A percentile compares a stretch with the other conserved stretches of the same genome.
Evolutionary conservation across 352 stramenopile species (phyloP).

Genomic region (Pythium plurisporium): DNA sequence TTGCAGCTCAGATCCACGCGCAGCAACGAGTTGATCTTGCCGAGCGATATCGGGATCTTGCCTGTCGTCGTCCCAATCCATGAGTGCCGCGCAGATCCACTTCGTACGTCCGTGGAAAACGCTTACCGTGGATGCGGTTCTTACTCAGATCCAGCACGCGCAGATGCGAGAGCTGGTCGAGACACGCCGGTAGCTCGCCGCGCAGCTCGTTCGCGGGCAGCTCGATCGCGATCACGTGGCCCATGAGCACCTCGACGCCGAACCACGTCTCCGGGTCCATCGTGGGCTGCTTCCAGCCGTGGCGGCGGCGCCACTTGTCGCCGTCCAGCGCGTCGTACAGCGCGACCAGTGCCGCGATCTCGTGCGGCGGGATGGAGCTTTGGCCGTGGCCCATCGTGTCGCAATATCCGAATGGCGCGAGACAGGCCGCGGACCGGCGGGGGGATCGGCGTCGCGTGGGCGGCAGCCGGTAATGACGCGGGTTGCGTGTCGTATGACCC

Average conservation of each 20-base stretch:
- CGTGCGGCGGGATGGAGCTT: constrained; percentile 66
- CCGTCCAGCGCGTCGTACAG: constrained; percentile 67
- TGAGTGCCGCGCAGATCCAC: not conserved
- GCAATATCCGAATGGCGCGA: not conserved
- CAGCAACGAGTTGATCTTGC: constrained; percentile 46
- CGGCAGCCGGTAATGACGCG: too few relatives aligned
- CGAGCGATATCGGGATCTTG: constrained; percentile 50
- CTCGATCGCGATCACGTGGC: constrained; percentile 73
- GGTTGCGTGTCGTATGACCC: too few relatives aligned
- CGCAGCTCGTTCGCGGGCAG: constrained; percentile 65
- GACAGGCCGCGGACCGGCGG: too few relatives aligned
- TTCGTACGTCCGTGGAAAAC: not conserved
- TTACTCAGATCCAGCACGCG: constrained; percentile 77
- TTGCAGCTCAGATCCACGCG: constrained; percentile 82
- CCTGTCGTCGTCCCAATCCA: constrained; percentile 29
- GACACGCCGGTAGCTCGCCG: constrained; percentile 26
- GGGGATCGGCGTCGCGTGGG: too few relatives aligned
- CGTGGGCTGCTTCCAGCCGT: constrained; percentile 73
- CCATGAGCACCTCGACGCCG: constrained; percentile 62
- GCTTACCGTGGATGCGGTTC: constrained; percentile 57
- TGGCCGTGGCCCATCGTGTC: constrained; percentile 70
- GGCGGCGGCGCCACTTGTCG: constrained; percentile 63
- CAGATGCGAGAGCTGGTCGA: constrained; percentile 62
- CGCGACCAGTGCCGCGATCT: constrained; percentile 64
- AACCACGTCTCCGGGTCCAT: constrained; percentile 77